A percentile compares a stretch with the other conserved stretches of the same genome.
These are phyloP conservation scores for Flaveria linearis DNA, from an alignment of 129 eudicot genomes.

Conservation along the genomic window DNA sequence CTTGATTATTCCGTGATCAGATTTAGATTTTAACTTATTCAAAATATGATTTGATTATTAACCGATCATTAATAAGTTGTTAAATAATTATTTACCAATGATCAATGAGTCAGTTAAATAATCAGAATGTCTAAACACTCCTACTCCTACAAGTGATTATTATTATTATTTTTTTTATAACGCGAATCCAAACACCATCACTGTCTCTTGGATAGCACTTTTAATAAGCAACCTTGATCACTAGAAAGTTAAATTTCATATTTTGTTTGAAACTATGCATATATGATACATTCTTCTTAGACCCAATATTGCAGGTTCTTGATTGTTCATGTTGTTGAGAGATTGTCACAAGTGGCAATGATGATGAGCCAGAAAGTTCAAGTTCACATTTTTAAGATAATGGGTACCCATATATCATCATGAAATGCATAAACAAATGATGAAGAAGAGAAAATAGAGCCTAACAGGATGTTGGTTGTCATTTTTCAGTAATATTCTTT, in stretches of 20 bases:
- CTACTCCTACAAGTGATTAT: neutral
- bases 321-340: slow-evolving; percentile 16
- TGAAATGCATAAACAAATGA: slow-evolving; percentile 65
- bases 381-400: slow-evolving; percentile 47
- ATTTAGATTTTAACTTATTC: neutral
- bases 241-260: neutral
- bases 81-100: too few species aligned
- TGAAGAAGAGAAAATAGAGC: slow-evolving; percentile 43
- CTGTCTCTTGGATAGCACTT: neutral
- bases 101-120: neutral
- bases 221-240: neutral
- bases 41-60: neutral
- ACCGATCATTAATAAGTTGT: neutral
- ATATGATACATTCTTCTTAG: neutral
- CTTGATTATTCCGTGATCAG: neutral
- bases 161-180: neutral
- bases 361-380: slow-evolving; percentile 34
- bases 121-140: neutral
- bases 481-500: slow-evolving; percentile 60
- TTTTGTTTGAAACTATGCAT: neutral
- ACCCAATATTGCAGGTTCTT: slow-evolving; percentile 24
- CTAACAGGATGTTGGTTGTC: slow-evolving; percentile 51
- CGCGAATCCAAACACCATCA: neutral
- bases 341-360: slow-evolving; percentile 38
- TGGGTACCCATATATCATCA: slow-evolving; percentile 70